These are phyloP conservation scores for Aureobasidium sp. DNA, from an alignment of 2,329 filamentous ascomycete genomes.

Conservation along the genomic window DNA sequence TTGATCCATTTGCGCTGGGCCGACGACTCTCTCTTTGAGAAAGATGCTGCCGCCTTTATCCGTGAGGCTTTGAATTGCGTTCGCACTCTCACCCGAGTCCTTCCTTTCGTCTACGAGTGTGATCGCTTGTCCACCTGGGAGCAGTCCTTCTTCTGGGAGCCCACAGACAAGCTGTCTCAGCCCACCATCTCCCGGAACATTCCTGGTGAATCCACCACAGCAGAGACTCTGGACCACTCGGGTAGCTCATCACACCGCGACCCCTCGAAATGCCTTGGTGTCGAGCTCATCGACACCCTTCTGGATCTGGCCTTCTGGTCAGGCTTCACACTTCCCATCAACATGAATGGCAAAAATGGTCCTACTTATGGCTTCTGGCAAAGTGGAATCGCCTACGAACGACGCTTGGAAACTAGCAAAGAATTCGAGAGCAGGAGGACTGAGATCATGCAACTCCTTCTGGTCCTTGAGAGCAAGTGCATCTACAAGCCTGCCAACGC, in stretches of 20 bases:
- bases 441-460: slow-evolving; percentile 76
- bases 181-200: background rate
- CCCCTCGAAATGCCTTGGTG: slow-evolving; percentile 40
- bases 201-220: slow-evolving; percentile 41
- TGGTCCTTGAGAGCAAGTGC: slow-evolving; percentile 80
- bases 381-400: slow-evolving; percentile 93
- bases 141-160: slow-evolving; percentile 81
- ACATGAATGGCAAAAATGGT: slow-evolving; percentile 34
- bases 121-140: slow-evolving; percentile 80
- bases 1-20: slow-evolving; percentile 77
- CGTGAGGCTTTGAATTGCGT: slow-evolving; percentile 88
- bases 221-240: background rate
- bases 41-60: slow-evolving; percentile 18
- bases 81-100: slow-evolving; percentile 75
- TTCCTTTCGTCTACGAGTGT: slow-evolving; percentile 88
- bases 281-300: slow-evolving; percentile 85
- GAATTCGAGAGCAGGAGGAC: slow-evolving; percentile 89
- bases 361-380: slow-evolving; percentile 95
- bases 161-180: background rate
- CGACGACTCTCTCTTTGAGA: slow-evolving; percentile 55
- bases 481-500: slow-evolving; percentile 75
- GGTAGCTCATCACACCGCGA: background rate
- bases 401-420: slow-evolving; percentile 75
- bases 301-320: slow-evolving; percentile 86
- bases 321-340: slow-evolving; percentile 70